These are phyloP conservation scores for Kodamaea sagamina DNA, from an alignment of 805 yeast genomes.

Conservation along the genomic window DNA sequence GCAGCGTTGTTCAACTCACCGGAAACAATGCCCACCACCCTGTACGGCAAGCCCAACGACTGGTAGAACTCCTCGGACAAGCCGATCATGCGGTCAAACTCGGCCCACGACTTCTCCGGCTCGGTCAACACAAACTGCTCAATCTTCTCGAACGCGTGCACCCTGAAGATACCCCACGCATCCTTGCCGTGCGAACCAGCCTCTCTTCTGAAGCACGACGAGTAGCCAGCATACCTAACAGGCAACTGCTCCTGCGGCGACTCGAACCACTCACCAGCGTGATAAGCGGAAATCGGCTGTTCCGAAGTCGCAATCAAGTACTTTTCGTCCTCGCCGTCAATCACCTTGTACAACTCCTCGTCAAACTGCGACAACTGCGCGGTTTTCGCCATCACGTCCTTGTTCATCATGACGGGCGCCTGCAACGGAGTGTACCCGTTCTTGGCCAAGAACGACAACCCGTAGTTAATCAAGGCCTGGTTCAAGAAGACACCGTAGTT, in stretches of 20 bases:
- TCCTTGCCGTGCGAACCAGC: slow-evolving; percentile 99
- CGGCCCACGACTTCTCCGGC: slow-evolving; percentile 97
- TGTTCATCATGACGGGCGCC: slow-evolving; percentile 99
- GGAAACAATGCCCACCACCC: slow-evolving; percentile 96
- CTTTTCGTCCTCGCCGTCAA: slow-evolving; percentile 97
- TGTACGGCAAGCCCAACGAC: slow-evolving; percentile 88
- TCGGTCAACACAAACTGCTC: slow-evolving; percentile 96
- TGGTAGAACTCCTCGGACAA: slow-evolving; percentile 91
- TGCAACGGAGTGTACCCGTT: slow-evolving; percentile 87
- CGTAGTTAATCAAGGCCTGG: slow-evolving; percentile 97
- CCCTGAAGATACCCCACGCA: slow-evolving; percentile 99
- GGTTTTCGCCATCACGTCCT: slow-evolving; percentile 98
- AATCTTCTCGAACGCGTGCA: slow-evolving; percentile 96
- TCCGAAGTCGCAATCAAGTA: slow-evolving; percentile 98
- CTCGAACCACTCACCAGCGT: slow-evolving; percentile 97
- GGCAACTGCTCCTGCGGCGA: slow-evolving; percentile 96
- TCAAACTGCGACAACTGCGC: slow-evolving; percentile 98
- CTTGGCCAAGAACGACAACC: slow-evolving; percentile 77
- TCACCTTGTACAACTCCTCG: slow-evolving; percentile 95
- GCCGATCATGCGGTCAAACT: slow-evolving; percentile 93
- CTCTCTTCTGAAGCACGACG: slow-evolving; percentile 98
- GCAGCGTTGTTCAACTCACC: slow-evolving; percentile 99
- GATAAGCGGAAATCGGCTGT: slow-evolving; percentile 98
- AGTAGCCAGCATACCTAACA: slow-evolving; percentile 94
- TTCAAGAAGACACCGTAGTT: slow-evolving; percentile 94